Percentiles rank a stretch among this genome's conserved stretches.
phyloP scores from a whole-genome alignment of 768 basidiomycete species.

The Kwoniella newhampshirensis region DNA sequence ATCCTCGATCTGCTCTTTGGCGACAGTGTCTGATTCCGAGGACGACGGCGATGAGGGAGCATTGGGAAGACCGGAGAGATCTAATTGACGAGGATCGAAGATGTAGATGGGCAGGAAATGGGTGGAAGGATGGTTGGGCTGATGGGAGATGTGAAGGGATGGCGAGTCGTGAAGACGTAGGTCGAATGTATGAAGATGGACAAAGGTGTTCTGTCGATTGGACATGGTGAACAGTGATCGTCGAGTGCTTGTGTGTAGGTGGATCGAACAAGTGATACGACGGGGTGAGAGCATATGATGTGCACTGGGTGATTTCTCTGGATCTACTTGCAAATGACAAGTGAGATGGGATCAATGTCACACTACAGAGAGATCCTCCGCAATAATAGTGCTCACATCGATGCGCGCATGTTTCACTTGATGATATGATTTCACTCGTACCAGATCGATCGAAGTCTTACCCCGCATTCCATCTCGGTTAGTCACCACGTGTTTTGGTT shows the following conservation, averaged over 20 bases:
- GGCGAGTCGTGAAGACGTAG: conserved; percentile 46
- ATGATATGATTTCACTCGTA: too few species aligned
- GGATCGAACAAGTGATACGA: neutral
- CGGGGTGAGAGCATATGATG: too few species aligned
- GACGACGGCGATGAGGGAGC: conserved; percentile 29
- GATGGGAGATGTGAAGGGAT: conserved; percentile 38
- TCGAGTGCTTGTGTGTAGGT: neutral
- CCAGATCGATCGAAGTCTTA: conserved; percentile 1
- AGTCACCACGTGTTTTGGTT: too few species aligned
- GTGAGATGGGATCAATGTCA: too few species aligned
- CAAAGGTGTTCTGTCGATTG: conserved; percentile 24
- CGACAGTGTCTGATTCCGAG: conserved; percentile 35
- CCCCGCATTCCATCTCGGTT: too few species aligned
- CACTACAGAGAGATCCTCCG: too few species aligned
- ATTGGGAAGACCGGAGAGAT: conserved; percentile 50
- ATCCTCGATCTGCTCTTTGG: conserved; percentile 21
- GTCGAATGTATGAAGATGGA: conserved; percentile 50
- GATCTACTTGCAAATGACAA: too few species aligned
- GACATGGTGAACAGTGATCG: conserved; percentile 11
- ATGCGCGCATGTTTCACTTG: too few species aligned
- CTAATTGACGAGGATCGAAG: conserved; percentile 55
- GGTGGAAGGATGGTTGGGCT: conserved; percentile 37
- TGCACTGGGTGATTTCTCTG: too few species aligned
- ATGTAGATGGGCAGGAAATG: conserved; percentile 57
- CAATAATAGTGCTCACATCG: too few species aligned